These are phyloP conservation scores for Hordeum pubiflorum DNA, from an alignment of 202 grass and related monocot species.

Conservation along the genomic window DNA sequence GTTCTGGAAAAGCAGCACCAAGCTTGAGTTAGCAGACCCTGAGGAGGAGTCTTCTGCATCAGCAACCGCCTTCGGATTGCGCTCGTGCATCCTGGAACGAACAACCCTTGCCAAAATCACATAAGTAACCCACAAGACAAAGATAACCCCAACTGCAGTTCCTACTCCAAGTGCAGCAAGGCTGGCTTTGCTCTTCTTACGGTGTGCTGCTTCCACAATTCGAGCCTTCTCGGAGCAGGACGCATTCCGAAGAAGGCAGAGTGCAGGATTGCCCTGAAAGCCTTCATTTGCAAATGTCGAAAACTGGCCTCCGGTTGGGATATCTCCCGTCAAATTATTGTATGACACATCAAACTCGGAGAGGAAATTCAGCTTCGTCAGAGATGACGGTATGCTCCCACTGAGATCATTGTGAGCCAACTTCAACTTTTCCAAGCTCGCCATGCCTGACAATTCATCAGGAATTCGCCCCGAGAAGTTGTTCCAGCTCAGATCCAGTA, in stretches of 20 bases:
- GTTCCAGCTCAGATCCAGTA: constrained; percentile 63
- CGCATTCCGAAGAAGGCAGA: constrained; percentile 33
- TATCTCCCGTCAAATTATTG: constrained; percentile 58
- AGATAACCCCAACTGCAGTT: constrained; percentile 39
- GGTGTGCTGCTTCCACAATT: neutral
- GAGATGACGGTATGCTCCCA: constrained; percentile 64
- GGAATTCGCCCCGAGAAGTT: constrained; percentile 72
- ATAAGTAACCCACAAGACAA: constrained; percentile 36
- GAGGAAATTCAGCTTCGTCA: constrained; percentile 68
- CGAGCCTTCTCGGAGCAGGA: constrained; percentile 10
- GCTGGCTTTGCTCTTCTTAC: constrained; percentile 43
- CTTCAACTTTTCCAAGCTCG: constrained; percentile 54
- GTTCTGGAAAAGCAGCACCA: constrained; percentile 92
- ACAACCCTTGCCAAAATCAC: constrained; percentile 43
- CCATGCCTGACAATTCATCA: constrained; percentile 58
- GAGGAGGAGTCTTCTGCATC: constrained; percentile 74
- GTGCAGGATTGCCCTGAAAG: constrained; percentile 60
- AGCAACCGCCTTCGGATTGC: constrained; percentile 70
- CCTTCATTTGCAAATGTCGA: constrained; percentile 47
- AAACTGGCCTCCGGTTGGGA: constrained; percentile 81
- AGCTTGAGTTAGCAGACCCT: constrained; percentile 49
- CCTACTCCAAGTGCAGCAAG: constrained; percentile 45
- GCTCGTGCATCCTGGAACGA: constrained; percentile 46
- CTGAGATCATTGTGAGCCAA: constrained; percentile 70
- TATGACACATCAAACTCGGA: constrained; percentile 69